Evolutionary conservation across 805 yeast species (phyloP).

Genomic region (Suhomyces tanzawaensis): DNA sequence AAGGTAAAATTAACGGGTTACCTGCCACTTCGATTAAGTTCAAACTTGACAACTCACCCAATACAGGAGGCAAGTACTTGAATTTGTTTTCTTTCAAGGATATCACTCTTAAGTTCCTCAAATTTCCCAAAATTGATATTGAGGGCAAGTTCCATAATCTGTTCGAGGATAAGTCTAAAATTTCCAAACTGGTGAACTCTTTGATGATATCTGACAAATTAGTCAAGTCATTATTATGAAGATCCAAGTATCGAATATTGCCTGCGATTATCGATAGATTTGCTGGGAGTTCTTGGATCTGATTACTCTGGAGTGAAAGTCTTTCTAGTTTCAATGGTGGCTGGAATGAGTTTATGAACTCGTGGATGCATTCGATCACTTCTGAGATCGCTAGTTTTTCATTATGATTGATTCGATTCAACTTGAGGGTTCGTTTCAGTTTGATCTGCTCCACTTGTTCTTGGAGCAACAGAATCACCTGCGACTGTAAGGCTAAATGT

Average conservation of each 20-base stretch:
- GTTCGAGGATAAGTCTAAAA: slow-evolving; percentile 64
- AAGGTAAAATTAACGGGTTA: slow-evolving; percentile 58
- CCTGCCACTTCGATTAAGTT: slow-evolving; percentile 58
- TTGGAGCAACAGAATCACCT: slow-evolving; percentile 9
- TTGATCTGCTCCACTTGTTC: slow-evolving; percentile 15
- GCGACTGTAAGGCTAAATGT: slow-evolving; percentile 2
- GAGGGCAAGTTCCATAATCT: slow-evolving; percentile 46
- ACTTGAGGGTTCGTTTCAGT: slow-evolving; percentile 13
- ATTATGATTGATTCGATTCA: slow-evolving; percentile 6
- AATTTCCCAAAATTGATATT: slow-evolving; percentile 7
- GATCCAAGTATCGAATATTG: slow-evolving; percentile 57
- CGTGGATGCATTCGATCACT: slow-evolving; percentile 13
- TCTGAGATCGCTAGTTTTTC: slow-evolving; percentile 5
- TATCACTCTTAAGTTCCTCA: slow-evolving; percentile 53
- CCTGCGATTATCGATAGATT: slow-evolving; percentile 41
- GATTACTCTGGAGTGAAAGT: slow-evolving; percentile 54
- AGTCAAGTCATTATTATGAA: slow-evolving; percentile 57
- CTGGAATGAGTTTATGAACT: slow-evolving; percentile 10
- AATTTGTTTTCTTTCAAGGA: slow-evolving; percentile 60
- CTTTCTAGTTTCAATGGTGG: slow-evolving; percentile 36
- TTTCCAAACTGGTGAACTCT: slow-evolving; percentile 49
- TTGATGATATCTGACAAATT: slow-evolving; percentile 47
- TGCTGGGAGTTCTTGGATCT: slow-evolving; percentile 45
- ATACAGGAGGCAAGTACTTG: slow-evolving; percentile 49
- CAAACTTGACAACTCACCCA: slow-evolving; percentile 51